Evolutionary conservation across 2,329 filamentous ascomycete species (phyloP).

Genomic region (Penicillium sp.): DNA sequence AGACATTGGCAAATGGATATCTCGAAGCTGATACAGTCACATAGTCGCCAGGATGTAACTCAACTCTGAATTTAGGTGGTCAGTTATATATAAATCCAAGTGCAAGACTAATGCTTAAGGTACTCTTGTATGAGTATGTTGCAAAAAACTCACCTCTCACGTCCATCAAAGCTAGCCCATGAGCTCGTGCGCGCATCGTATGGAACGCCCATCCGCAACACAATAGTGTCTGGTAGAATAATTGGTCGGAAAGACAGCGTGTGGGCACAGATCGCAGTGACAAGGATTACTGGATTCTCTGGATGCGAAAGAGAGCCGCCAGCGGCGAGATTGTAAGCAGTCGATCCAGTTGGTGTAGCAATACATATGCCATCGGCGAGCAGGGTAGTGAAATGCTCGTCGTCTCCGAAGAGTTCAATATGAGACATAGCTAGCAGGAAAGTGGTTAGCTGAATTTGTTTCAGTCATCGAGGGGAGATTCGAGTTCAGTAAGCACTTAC

Average conservation of each 20-base stretch:
- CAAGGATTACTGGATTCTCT: slow-evolving; percentile 92
- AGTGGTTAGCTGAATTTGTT: slow-evolving; percentile 14
- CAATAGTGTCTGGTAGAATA: slow-evolving; percentile 92
- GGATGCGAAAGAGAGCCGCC: slow-evolving; percentile 95
- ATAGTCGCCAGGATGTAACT: slow-evolving; percentile 52
- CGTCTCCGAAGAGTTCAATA: slow-evolving; percentile 89
- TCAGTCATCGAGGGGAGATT: background rate
- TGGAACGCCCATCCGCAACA: slow-evolving; percentile 88
- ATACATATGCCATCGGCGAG: slow-evolving; percentile 92
- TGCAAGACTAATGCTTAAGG: background rate
- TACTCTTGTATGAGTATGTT: background rate
- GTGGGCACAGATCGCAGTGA: slow-evolving; percentile 92
- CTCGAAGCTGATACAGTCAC: slow-evolving; percentile 53
- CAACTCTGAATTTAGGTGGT: slow-evolving; percentile 35
- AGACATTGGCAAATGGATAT: slow-evolving; percentile 53
- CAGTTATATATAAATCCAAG: slow-evolving; percentile 14
- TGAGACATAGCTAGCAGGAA: slow-evolving; percentile 71
- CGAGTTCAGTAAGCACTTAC: slow-evolving; percentile 51
- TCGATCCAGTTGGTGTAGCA: slow-evolving; percentile 90
- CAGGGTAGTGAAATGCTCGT: slow-evolving; percentile 91
- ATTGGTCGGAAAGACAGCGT: slow-evolving; percentile 95
- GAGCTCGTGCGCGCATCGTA: slow-evolving; percentile 85
- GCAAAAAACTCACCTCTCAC: slow-evolving; percentile 62
- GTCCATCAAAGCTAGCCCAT: slow-evolving; percentile 97
- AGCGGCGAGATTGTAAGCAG: slow-evolving; percentile 91